These are phyloP conservation scores for Quercus mongolica DNA, from an alignment of 306 rosid species.

Conservation along the genomic window DNA sequence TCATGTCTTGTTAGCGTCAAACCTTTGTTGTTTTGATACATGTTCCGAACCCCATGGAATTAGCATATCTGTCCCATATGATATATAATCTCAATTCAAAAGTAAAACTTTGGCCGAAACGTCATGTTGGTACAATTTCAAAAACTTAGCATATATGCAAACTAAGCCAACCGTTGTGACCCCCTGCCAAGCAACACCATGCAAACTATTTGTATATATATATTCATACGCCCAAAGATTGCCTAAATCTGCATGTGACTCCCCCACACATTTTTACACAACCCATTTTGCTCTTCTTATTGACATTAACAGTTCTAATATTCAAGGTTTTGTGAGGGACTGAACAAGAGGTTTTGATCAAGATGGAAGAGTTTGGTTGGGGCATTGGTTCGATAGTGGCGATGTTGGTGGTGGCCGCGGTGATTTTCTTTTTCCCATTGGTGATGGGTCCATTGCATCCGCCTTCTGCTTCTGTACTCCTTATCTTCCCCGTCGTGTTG, in stretches of 20 bases:
- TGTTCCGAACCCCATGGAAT: neutral
- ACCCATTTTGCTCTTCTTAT: neutral
- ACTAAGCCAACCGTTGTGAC: neutral
- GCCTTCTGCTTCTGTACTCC: slow-evolving; percentile 3
- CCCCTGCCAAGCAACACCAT: neutral
- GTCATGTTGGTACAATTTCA: neutral
- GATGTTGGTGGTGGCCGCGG: slow-evolving; percentile 13
- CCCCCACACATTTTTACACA: too few relatives aligned
- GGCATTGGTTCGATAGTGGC: neutral
- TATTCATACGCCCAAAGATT: neutral
- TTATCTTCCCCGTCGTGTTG: neutral
- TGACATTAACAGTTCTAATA: too few relatives aligned
- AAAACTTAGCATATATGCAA: neutral
- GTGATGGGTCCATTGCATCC: slow-evolving; percentile 17
- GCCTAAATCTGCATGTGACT: neutral
- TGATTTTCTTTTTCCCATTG: slow-evolving; percentile 13
- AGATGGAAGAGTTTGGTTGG: neutral
- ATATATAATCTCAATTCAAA: neutral
- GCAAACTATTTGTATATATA: neutral
- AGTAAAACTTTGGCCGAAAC: neutral
- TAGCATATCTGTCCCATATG: neutral
- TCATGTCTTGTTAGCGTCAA: too few relatives aligned
- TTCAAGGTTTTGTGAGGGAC: too few relatives aligned
- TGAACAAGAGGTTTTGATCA: neutral
- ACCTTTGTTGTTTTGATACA: too few relatives aligned